These are phyloP conservation scores for Globisporangium recalcitrans DNA, from an alignment of 352 stramenopile species.

Conservation along the genomic window DNA sequence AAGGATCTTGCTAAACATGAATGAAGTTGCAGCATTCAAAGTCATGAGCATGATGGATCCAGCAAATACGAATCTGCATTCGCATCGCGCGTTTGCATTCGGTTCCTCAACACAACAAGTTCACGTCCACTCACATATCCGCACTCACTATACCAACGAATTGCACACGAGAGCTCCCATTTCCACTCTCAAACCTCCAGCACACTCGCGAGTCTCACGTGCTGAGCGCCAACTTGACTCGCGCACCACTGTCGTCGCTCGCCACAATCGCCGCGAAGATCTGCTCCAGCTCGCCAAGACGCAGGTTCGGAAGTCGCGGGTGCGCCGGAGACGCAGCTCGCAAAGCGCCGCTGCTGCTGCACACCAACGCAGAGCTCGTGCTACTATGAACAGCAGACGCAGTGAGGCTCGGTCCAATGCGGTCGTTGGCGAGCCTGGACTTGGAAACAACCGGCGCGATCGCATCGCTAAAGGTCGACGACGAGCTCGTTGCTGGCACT, in stretches of 20 bases:
- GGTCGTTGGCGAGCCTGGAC: neutral
- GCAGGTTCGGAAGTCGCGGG: constrained; percentile 2
- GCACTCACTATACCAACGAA: neutral
- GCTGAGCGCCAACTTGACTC: constrained; percentile 8
- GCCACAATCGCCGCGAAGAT: constrained; percentile 16
- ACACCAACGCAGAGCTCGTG: neutral
- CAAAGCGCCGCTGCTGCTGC: neutral
- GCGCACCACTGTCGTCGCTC: neutral
- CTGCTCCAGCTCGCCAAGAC: constrained; percentile 12
- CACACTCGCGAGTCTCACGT: neutral
- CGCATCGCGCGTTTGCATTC: too few species aligned
- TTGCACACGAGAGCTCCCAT: neutral
- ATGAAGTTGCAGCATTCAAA: too few species aligned
- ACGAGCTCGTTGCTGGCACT: neutral
- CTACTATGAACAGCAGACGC: neutral
- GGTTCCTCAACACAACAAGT: too few species aligned
- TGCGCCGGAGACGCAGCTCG: neutral
- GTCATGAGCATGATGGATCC: too few species aligned
- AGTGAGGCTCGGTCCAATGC: neutral
- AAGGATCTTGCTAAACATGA: too few species aligned
- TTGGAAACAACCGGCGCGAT: neutral
- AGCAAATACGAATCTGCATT: too few species aligned
- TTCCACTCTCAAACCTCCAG: neutral
- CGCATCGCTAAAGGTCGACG: neutral
- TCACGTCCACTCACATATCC: too few species aligned